These are phyloP conservation scores for Ammopiptanthus mongolicus DNA, from an alignment of 306 rosid genomes.

Conservation along the genomic window DNA sequence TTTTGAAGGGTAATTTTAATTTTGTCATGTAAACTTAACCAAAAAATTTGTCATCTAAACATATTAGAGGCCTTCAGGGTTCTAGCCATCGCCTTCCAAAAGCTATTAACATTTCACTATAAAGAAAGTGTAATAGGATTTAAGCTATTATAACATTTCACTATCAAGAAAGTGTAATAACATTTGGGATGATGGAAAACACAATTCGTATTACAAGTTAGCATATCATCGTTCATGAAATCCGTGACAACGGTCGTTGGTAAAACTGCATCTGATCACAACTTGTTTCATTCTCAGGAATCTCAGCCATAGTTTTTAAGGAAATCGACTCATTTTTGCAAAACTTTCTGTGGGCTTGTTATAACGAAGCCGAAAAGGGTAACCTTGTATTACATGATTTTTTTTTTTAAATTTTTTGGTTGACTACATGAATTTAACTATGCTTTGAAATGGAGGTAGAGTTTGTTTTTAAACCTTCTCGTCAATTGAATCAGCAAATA, in stretches of 20 bases:
- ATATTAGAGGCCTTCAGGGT: too few relatives aligned
- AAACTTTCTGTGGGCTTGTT: slow-evolving; percentile 33
- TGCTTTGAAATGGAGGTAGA: too few relatives aligned
- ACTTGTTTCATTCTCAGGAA: slow-evolving; percentile 16
- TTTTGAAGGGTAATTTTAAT: too few relatives aligned
- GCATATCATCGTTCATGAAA: not conserved
- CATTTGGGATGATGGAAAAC: slow-evolving; percentile 22
- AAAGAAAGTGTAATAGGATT: too few relatives aligned
- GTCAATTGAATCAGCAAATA: too few relatives aligned
- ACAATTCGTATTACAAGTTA: not conserved
- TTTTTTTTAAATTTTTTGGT: too few relatives aligned
- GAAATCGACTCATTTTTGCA: slow-evolving; percentile 4
- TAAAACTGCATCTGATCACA: not conserved
- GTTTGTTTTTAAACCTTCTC: too few relatives aligned
- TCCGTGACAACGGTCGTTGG: not conserved
- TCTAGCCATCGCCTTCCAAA: too few relatives aligned
- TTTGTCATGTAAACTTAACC: too few relatives aligned
- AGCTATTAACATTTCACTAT: too few relatives aligned
- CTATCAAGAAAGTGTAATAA: slow-evolving; percentile 12
- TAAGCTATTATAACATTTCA: slow-evolving; percentile 1
- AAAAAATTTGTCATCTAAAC: too few relatives aligned
- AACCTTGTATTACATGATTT: slow-evolving; percentile 16
- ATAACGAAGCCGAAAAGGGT: not conserved
- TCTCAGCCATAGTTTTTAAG: slow-evolving; percentile 30
- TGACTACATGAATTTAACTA: too few relatives aligned